These are phyloP conservation scores for Colletotrichum sp. DNA, from an alignment of 2,329 filamentous ascomycete species.

Conservation along the genomic window DNA sequence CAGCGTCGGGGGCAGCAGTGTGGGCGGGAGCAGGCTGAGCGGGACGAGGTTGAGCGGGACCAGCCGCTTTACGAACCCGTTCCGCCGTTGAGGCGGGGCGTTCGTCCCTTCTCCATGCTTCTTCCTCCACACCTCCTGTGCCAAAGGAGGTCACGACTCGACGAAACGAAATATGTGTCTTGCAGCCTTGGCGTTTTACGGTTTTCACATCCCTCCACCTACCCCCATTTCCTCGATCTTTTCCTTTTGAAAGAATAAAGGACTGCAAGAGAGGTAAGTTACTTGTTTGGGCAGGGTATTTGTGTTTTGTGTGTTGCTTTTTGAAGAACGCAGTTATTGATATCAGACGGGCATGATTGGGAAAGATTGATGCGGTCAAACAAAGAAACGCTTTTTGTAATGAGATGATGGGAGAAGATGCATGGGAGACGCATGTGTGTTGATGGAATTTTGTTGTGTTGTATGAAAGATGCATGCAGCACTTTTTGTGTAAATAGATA, in stretches of 20 bases:
- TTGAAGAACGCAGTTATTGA: neutral
- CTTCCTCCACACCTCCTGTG: neutral
- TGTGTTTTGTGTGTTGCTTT: neutral
- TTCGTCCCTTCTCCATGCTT: neutral
- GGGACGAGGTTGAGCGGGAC: constrained; percentile 27
- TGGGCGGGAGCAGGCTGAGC: constrained; percentile 13
- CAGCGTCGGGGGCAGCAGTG: constrained; percentile 39
- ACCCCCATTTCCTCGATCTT: neutral
- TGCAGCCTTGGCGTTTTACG: neutral
- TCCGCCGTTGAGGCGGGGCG: neutral
- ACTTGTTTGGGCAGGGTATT: neutral
- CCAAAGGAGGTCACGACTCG: neutral
- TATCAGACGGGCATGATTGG: neutral
- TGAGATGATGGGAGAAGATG: neutral
- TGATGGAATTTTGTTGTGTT: neutral
- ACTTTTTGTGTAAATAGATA: neutral
- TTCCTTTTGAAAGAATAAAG: neutral
- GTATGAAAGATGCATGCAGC: neutral
- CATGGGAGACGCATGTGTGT: neutral
- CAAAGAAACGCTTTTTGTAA: neutral
- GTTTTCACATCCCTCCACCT: neutral
- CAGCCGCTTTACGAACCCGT: neutral
- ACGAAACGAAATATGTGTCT: neutral
- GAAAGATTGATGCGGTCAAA: neutral
- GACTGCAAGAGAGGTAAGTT: neutral